Conservation (phyloP, 148 eudicot species). For the Rhododendron vialii region DNA sequence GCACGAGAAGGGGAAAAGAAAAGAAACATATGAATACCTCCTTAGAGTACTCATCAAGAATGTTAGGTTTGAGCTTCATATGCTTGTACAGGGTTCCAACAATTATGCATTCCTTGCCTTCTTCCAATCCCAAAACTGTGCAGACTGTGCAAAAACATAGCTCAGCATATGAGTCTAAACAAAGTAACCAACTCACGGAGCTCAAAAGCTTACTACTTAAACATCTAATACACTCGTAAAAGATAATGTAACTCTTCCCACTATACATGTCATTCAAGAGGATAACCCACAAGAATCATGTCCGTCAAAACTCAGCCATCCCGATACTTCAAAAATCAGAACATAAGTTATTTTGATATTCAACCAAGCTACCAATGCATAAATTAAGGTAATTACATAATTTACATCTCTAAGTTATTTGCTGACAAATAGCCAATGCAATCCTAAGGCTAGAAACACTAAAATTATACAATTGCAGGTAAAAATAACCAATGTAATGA, state of each 20-base stretch:
- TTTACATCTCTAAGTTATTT: no score
- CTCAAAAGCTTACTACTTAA: constrained; percentile 17
- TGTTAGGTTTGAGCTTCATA: constrained; percentile 88
- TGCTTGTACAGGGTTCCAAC: constrained; percentile 96
- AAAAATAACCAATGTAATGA: neutral
- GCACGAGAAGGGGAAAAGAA: neutral
- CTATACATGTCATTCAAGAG: neutral
- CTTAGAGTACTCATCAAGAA: constrained; percentile 92
- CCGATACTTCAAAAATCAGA: neutral
- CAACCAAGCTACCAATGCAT: neutral
- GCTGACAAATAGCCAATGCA: neutral
- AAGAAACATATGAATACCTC: constrained; percentile 42
- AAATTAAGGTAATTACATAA: neutral
- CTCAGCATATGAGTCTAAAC: neutral
- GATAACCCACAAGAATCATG: neutral
- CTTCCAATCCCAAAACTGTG: constrained; percentile 73
- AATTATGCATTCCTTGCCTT: constrained; percentile 72
- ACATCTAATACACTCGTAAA: neutral
- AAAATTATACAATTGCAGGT: no score
- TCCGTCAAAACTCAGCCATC: neutral
- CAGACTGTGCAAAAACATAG: constrained; percentile 48
- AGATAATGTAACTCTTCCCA: neutral
- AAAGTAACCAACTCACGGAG: neutral
- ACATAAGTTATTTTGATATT: neutral
- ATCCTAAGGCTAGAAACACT: neutral